Base-by-base conservation (phyloP, 75 land plant genomes). In the Sequoiadendron giganteum region DNA sequence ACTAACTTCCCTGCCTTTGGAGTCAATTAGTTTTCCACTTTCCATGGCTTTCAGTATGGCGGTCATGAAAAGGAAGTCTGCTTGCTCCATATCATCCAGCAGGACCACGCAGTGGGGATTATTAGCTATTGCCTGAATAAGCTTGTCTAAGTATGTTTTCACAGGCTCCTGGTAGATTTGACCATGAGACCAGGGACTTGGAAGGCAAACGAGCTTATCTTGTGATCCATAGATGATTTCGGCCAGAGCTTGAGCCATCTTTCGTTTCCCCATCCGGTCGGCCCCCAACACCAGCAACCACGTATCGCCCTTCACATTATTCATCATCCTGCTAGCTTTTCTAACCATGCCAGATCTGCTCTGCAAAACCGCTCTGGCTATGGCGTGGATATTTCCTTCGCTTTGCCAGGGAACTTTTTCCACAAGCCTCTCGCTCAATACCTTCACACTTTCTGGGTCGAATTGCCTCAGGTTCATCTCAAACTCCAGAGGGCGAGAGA, bases 201-300 rank as follows among this genome's bases (percentile, higher is more conserved):
- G 89, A 13, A 98, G 88, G 82, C 85, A 61, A 39, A 95, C 56
- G 19, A 87, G 88, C 21, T 93, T 85, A 1, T 95, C 96, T 38
- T 45, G 89, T 13, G 88, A 32, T 3, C 97, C 95, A 47, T 90
- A 94, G 16, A 94, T 80, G 2, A 92, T 91, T 85, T 97, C 94
- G 0, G 98, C 92, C 3, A 98, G 90, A 9, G 90, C 95, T 8
- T 90, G 68, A n/a, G 96, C 98, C 91, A 97, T 94, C 85, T 87
- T 89, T 88, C 87, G 90, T 92, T 97, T 97, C 7, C 97, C 99
- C 38, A 93, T 90, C 75, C 89, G 89, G 83, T 98, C 99, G 11
- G 96, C 93, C 1, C 99, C 99, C 5, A 91, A 25, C n/a, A 95
- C 93, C 36, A 98, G 89, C 54, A 98, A 55, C 99, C 99, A 98